A percentile compares a stretch with the other conserved stretches of the same genome.
phyloP scores from a whole-genome alignment of 2,329 filamentous ascomycete genomes.

The Pseudofabraea citricarpa region DNA sequence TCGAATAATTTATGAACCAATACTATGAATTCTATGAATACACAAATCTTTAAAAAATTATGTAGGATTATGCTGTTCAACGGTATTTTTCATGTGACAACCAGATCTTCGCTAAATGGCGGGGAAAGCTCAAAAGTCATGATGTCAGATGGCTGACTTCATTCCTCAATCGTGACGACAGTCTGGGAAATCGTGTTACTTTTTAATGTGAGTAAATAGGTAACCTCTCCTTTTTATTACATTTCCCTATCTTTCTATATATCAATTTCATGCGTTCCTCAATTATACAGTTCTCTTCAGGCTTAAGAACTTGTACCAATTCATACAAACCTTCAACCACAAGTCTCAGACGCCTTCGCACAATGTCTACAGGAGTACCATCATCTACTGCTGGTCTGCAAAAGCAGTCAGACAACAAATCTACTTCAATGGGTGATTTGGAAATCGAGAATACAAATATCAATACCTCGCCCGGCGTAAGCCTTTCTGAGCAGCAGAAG shows the following conservation, averaged over 20 bases:
- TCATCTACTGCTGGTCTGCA: conserved; percentile 25
- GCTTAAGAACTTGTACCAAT: conserved; percentile 3
- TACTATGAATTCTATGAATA: neutral
- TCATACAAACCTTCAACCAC: neutral
- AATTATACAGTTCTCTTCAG: conserved; percentile 1
- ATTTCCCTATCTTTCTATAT: neutral
- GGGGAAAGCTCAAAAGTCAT: neutral
- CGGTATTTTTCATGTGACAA: neutral
- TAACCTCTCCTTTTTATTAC: neutral
- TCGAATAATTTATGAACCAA: too few species aligned
- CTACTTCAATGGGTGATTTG: conserved; percentile 23
- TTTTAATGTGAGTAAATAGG: too few species aligned
- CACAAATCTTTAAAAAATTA: neutral
- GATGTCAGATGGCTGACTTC: neutral
- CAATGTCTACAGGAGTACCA: conserved; percentile 25
- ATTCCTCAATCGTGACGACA: neutral
- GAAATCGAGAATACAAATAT: conserved; percentile 50
- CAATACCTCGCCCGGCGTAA: conserved; percentile 44
- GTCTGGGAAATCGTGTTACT: neutral
- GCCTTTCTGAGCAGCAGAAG: conserved; percentile 44
- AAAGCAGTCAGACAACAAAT: conserved; percentile 7
- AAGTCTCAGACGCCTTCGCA: conserved; percentile 1
- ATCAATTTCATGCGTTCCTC: conserved; percentile 5
- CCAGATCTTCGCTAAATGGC: neutral
- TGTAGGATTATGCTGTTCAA: too few species aligned